These are phyloP conservation scores for Rhizopogon roseolus DNA, from an alignment of 768 basidiomycete species.

Conservation along the genomic window DNA sequence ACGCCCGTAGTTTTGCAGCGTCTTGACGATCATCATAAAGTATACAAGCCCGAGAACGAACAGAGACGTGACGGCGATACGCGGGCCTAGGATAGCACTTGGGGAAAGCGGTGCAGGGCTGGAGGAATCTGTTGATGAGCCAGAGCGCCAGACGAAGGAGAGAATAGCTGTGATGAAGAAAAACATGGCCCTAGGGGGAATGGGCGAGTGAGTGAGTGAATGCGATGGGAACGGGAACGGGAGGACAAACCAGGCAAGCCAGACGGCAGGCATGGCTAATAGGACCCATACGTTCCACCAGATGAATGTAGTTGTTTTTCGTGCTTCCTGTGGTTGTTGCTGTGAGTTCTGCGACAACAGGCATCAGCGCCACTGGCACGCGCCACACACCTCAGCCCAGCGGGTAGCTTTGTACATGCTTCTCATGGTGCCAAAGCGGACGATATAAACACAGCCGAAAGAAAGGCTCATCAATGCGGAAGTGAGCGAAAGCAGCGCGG, in stretches of 20 bases:
- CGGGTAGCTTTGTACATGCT: slow-evolving; percentile 66
- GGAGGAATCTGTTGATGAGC: slow-evolving; percentile 37
- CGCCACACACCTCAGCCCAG: slow-evolving; percentile 60
- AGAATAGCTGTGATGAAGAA: slow-evolving; percentile 60
- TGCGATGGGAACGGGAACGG: not conserved
- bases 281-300: slow-evolving; percentile 70
- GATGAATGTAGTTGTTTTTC: slow-evolving; percentile 40
- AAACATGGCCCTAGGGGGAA: slow-evolving; percentile 52
- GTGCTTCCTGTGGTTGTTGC: slow-evolving; percentile 46
- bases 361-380: not conserved
- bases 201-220: not conserved
- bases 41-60: slow-evolving; percentile 59
- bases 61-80: slow-evolving; percentile 50
- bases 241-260: slow-evolving; percentile 57
- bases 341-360: not conserved
- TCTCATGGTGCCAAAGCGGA: slow-evolving; percentile 68
- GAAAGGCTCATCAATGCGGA: slow-evolving; percentile 67
- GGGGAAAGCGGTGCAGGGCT: slow-evolving; percentile 32
- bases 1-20: slow-evolving; percentile 55
- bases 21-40: slow-evolving; percentile 54
- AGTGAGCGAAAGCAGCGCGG: slow-evolving; percentile 58
- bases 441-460: slow-evolving; percentile 71
- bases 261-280: slow-evolving; percentile 61
- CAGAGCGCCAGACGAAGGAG: slow-evolving; percentile 63
- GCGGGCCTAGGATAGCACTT: slow-evolving; percentile 40